Base-by-base conservation (phyloP, 495 filamentous ascomycete species). In the Staphylotrichum tortipilum region DNA sequence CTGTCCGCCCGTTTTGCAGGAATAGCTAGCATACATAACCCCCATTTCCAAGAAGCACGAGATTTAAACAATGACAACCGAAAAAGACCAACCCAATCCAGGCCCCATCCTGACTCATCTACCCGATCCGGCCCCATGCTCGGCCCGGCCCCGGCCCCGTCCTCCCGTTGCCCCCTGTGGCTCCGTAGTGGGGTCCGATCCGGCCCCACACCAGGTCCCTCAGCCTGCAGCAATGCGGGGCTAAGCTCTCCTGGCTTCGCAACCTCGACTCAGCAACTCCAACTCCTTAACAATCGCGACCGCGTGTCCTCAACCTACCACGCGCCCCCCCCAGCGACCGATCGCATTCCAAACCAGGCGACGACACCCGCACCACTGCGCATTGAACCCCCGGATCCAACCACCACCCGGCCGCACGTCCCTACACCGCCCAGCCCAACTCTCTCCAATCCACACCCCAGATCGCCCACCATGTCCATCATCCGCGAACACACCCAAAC, bases 401-500 rank as follows among this genome's bases (percentile, higher is more conserved):
- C 21, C 17, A 34, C 19, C 36, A 23, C 15, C 11, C 34, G n/a
- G 14, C 14, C 14, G 10, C 28, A 7, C 43, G 40, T 26, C 40
- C 18, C 7, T 14, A 23, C 4, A 1, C 24, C 12, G 31, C 11
- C 18, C 49, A n/a, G 34, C 40, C 29, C n/a, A 35, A 42, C 11
- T 46, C 28, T 17, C 15, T 21, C 31, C 38, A 18, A 30, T 14
- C 21, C 10, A 33, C 30, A 44, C 45, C 47, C n/a, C 10, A n/a
- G n/a, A n/a, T n/a, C n/a, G 24, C 36, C 46, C 12, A 59, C 53
- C 34, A 79, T 79, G 77, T 78, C 76, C 33, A 75, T 79, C 54
- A 77, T 78, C 60, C 77, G 78, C 55, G 74, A 78, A 58, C 69
- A 75, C 62, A 72, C 70, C 39, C 41, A 59, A 28, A 68, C 76